Percentiles rank a stretch among this genome's conserved stretches.
Evolutionary conservation across 495 filamentous ascomycete species (phyloP).

Genomic region (Penicillium bovifimosum): DNA sequence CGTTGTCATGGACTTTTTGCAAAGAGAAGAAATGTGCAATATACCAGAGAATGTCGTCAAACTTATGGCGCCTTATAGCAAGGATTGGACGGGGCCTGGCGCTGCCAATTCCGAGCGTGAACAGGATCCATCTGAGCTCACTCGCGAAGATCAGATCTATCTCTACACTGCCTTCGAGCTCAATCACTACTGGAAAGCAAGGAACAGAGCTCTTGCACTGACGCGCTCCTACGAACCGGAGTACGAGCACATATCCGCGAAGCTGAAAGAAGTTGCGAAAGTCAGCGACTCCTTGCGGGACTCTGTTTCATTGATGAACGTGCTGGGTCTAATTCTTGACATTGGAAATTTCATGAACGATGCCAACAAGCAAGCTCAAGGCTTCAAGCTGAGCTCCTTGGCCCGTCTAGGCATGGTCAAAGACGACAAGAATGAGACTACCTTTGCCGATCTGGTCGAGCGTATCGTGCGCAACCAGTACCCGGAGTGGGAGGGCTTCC

Average conservation of each 20-base stretch:
- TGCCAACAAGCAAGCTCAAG: slow-evolving; percentile 93
- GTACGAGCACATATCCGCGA: slow-evolving; percentile 82
- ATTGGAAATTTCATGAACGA: slow-evolving; percentile 99
- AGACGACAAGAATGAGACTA: slow-evolving; percentile 96
- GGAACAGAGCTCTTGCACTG: slow-evolving; percentile 83
- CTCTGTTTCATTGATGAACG: slow-evolving; percentile 89
- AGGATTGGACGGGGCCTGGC: slow-evolving; percentile 91
- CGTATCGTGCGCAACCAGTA: slow-evolving; percentile 95
- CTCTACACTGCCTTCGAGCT: slow-evolving; percentile 89
- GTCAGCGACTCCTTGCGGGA: slow-evolving; percentile 87
- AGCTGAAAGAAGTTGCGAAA: slow-evolving; percentile 72
- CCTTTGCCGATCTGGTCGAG: slow-evolving; percentile 94
- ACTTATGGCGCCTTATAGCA: slow-evolving; percentile 88
- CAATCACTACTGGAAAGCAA: slow-evolving; percentile 97
- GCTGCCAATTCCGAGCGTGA: slow-evolving; percentile 74
- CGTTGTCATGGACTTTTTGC: slow-evolving; percentile 97
- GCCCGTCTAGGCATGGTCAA: slow-evolving; percentile 94
- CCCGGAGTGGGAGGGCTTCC: slow-evolving; percentile 88
- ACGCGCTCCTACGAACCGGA: slow-evolving; percentile 83
- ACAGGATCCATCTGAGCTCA: slow-evolving; percentile 82
- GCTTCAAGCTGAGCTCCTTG: slow-evolving; percentile 97
- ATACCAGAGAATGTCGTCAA: slow-evolving; percentile 89
- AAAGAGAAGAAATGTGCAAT: slow-evolving; percentile 83
- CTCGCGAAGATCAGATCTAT: slow-evolving; percentile 91
- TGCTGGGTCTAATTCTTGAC: slow-evolving; percentile 90